Evolutionary conservation across 1,139 yeast species (phyloP).

Genomic region (Suhomyces taliae): DNA sequence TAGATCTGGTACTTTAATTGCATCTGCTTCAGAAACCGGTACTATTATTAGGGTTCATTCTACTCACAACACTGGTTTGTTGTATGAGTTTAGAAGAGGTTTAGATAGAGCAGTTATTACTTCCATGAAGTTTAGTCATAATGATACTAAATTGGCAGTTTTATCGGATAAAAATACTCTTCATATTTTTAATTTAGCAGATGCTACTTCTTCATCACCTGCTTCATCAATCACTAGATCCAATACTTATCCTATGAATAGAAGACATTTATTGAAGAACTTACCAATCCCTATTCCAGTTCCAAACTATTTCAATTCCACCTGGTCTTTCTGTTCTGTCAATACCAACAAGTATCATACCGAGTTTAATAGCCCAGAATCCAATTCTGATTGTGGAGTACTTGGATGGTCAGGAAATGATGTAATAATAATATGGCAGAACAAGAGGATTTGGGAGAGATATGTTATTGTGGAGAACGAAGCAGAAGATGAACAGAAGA

Average conservation of each 20-base stretch:
- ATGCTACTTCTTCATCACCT: slow-evolving; percentile 8
- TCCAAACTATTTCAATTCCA: slow-evolving; percentile 77
- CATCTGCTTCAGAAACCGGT: slow-evolving; percentile 86
- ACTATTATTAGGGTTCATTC: slow-evolving; percentile 82
- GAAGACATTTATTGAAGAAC: slow-evolving; percentile 66
- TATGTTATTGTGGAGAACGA: slow-evolving; percentile 59
- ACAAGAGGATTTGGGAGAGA: slow-evolving; percentile 79
- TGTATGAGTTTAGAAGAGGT: slow-evolving; percentile 86
- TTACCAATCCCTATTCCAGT: slow-evolving; percentile 61
- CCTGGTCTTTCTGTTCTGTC: slow-evolving; percentile 87
- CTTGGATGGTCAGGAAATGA: slow-evolving; percentile 81
- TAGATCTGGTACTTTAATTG: slow-evolving; percentile 74
- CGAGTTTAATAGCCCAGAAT: slow-evolving; percentile 22
- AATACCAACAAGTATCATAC: slow-evolving; percentile 53
- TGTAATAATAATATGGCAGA: slow-evolving; percentile 70
- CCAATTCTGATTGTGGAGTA: slow-evolving; percentile 52
- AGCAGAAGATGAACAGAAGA: slow-evolving; percentile 1
- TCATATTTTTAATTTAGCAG: slow-evolving; percentile 67
- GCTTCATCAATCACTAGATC: slow-evolving; percentile 2
- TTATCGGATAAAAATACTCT: slow-evolving; percentile 86
- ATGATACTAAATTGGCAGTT: slow-evolving; percentile 75
- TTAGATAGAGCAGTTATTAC: slow-evolving; percentile 78
- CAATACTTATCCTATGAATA: slow-evolving; percentile 33
- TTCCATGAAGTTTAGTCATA: slow-evolving; percentile 80
- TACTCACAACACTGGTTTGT: slow-evolving; percentile 66